Evolutionary conservation across 179 eudicot genomes (phyloP).

Genomic region (Silene coronaria): DNA sequence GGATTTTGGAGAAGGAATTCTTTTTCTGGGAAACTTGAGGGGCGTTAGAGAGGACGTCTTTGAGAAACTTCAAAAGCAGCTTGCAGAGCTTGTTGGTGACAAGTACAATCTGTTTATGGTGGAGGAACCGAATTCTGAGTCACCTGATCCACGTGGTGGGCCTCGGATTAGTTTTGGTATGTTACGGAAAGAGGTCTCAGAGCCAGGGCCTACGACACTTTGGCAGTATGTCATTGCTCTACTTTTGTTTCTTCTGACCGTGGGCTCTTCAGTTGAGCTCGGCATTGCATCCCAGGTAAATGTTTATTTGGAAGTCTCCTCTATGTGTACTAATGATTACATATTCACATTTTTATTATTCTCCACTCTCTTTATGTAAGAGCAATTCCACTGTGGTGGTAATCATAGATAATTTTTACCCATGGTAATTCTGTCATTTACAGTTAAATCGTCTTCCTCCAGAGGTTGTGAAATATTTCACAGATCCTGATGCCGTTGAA

Average conservation of each 20-base stretch:
- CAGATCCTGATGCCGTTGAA: constrained; percentile 88
- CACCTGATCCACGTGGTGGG: constrained; percentile 91
- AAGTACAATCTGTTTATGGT: constrained; percentile 94
- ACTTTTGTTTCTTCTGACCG: constrained; percentile 76
- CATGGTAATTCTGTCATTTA: constrained; percentile 18
- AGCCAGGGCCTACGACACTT: constrained; percentile 80
- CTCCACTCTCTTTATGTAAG: neutral
- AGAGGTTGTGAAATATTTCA: constrained; percentile 88
- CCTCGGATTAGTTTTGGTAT: constrained; percentile 97
- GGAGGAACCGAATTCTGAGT: constrained; percentile 94
- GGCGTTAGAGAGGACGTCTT: constrained; percentile 83
- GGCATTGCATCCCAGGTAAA: constrained; percentile 98
- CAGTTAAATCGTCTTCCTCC: constrained; percentile 96
- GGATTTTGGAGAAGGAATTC: constrained; percentile 89
- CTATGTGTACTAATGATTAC: neutral
- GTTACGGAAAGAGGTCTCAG: constrained; percentile 94
- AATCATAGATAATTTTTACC: neutral
- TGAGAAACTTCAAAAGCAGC: constrained; percentile 76
- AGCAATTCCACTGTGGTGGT: neutral
- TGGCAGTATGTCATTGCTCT: constrained; percentile 97
- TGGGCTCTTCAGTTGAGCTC: constrained; percentile 93
- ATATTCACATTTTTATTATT: neutral
- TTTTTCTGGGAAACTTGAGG: constrained; percentile 90
- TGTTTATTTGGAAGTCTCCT: constrained; percentile 5
- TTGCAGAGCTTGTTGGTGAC: constrained; percentile 71